phyloP scores from a whole-genome alignment of 495 filamentous ascomycete species.

The Glarea lozoyensis region DNA sequence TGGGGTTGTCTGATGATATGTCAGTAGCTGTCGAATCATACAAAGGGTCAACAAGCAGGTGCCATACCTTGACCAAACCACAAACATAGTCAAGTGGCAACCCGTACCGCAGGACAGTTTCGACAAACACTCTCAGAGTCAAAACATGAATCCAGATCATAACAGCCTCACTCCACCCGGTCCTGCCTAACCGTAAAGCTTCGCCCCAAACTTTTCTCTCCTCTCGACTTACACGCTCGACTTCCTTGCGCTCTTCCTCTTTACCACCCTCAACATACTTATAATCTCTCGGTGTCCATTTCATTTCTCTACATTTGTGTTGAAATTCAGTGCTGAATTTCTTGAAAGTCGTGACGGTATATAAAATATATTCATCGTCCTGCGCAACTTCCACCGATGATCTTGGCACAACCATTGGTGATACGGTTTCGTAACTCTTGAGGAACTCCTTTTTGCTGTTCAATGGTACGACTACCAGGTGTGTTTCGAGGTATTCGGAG shows the following conservation, averaged over 20 bases:
- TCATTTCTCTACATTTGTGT: conserved; percentile 79
- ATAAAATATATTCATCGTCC: conserved; percentile 83
- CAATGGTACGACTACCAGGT: conserved; percentile 79
- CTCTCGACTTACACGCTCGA: conserved; percentile 67
- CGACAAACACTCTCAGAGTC: conserved; percentile 87
- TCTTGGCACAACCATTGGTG: conserved; percentile 78
- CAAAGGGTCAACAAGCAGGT: not conserved
- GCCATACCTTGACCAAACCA: conserved; percentile 70
- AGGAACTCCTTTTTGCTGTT: conserved; percentile 76
- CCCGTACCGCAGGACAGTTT: conserved; percentile 91
- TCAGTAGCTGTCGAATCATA: not conserved
- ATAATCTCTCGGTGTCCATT: conserved; percentile 91
- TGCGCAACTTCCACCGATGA: conserved; percentile 66
- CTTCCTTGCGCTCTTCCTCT: conserved; percentile 78
- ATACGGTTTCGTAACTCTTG: conserved; percentile 77
- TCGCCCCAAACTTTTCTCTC: conserved; percentile 86
- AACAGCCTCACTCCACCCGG: conserved; percentile 85
- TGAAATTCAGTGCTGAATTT: conserved; percentile 79
- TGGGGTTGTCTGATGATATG: conserved; percentile 55
- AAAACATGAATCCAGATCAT: conserved; percentile 94
- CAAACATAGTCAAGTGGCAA: conserved; percentile 81
- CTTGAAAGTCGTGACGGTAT: conserved; percentile 86
- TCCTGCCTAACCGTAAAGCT: conserved; percentile 75
- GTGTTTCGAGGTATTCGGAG: conserved; percentile 94
- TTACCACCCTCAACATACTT: conserved; percentile 83